Conservation (phyloP, 2,329 filamentous ascomycete species). For the Xylariomycetidae sp. region DNA sequence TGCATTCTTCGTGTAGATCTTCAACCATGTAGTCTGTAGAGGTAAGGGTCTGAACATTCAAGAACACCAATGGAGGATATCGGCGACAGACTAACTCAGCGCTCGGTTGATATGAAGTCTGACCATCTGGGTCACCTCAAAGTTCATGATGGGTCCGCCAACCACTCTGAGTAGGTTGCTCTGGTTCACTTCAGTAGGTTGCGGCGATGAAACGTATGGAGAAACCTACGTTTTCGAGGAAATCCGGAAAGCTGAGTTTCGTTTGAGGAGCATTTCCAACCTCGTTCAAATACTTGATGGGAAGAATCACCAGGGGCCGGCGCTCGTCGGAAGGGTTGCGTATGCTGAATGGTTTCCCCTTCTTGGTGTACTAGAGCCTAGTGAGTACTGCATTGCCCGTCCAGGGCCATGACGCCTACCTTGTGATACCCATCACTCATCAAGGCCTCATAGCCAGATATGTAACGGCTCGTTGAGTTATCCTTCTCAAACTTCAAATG, state of each 20-base stretch:
- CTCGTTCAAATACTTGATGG: conserved; percentile 2
- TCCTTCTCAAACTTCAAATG: conserved; percentile 1
- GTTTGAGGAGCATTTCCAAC: conserved; percentile 1
- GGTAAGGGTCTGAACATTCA: neutral
- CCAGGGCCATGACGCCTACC: too few relatives aligned
- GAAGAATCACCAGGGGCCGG: conserved; percentile 2
- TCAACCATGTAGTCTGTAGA: conserved; percentile 2
- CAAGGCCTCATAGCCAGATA: neutral
- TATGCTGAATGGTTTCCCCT: neutral
- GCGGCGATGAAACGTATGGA: neutral
- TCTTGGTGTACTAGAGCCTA: conserved; percentile 1
- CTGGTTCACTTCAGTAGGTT: neutral
- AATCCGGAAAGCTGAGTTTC: conserved; percentile 1
- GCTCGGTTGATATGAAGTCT: conserved; percentile 4
- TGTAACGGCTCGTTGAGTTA: conserved; percentile 1
- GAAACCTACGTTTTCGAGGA: neutral
- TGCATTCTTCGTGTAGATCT: conserved; percentile 1
- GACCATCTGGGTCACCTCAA: conserved; percentile 3
- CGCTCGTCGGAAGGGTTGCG: neutral
- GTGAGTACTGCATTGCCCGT: too few relatives aligned
- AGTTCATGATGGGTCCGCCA: conserved; percentile 3
- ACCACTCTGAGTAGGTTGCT: conserved; percentile 4
- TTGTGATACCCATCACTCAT: conserved; percentile 1
- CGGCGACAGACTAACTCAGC: conserved; percentile 1
- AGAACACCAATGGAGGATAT: neutral